Conservation (phyloP, 1,139 yeast species). For the Taphrina populina region DNA sequence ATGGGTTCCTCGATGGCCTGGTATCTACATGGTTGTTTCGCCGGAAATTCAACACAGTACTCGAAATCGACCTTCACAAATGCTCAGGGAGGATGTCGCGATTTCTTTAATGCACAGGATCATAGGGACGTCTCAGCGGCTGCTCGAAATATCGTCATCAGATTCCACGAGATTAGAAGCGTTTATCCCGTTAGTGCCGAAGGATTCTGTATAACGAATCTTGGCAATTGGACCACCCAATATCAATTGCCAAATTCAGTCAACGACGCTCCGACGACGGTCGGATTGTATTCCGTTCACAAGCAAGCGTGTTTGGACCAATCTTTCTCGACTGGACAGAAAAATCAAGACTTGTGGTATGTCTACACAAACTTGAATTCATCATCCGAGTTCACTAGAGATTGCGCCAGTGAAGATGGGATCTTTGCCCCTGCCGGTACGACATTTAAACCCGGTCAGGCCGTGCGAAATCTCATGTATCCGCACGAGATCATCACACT, state of each 20-base stretch:
- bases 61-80: constrained; percentile 9
- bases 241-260: constrained; percentile 8
- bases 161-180: constrained; percentile 26
- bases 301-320: constrained; percentile 24
- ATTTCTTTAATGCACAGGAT: constrained; percentile 32
- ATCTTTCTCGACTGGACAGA: constrained; percentile 15
- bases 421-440: constrained; percentile 29
- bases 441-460: constrained; percentile 15
- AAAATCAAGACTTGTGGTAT: constrained; percentile 34
- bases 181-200: constrained; percentile 28
- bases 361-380: constrained; percentile 27
- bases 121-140: constrained; percentile 34
- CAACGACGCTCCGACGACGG: constrained; percentile 9
- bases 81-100: constrained; percentile 33
- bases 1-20: constrained; percentile 35
- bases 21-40: constrained; percentile 35
- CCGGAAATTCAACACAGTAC: constrained; percentile 26
- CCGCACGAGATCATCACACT: constrained; percentile 32
- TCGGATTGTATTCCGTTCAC: constrained; percentile 22
- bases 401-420: constrained; percentile 16
- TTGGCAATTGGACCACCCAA: constrained; percentile 33
- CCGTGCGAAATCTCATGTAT: constrained; percentile 29
- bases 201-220: constrained; percentile 26
- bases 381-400: constrained; percentile 6
- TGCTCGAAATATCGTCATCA: constrained; percentile 8